Percentiles rank a stretch among this genome's conserved stretches.
Conservation (phyloP, 148 eudicot genomes). For the Rhododendron henanense region DNA sequence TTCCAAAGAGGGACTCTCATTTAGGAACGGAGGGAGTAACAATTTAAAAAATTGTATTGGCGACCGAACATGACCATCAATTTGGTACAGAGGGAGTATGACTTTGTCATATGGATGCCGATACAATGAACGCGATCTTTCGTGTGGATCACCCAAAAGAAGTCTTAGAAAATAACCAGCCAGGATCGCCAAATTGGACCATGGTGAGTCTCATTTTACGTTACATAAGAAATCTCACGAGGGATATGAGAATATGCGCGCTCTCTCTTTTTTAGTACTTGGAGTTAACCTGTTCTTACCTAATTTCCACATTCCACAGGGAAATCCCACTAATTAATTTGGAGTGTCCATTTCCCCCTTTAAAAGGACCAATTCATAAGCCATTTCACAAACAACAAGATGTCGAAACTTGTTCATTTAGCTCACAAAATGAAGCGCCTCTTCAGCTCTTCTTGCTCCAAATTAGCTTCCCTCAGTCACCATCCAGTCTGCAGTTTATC, state of each 20-base stretch:
- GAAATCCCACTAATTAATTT: neutral
- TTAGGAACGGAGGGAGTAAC: too few species aligned
- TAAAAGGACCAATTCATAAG: slow-evolving; percentile 1
- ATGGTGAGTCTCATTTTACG: neutral
- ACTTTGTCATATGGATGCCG: neutral
- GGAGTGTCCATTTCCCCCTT: neutral
- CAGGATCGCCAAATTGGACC: neutral
- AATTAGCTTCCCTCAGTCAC: neutral
- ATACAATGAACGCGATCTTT: neutral
- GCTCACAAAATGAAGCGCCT: neutral
- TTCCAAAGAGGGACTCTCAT: too few species aligned
- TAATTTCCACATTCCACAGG: neutral
- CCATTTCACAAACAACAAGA: neutral
- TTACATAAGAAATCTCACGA: neutral
- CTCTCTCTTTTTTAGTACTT: neutral
- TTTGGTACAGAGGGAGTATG: too few species aligned
- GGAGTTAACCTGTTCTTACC: neutral
- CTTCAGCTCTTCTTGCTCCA: neutral
- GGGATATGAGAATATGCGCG: neutral
- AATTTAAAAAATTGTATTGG: too few species aligned
- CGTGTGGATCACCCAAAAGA: too few species aligned
- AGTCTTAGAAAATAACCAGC: too few species aligned
- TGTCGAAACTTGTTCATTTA: neutral
- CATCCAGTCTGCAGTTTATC: neutral
- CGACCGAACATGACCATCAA: too few species aligned